Evolutionary conservation across 352 stramenopile species (phyloP).

Genomic region (Blastocystis sp.): DNA sequence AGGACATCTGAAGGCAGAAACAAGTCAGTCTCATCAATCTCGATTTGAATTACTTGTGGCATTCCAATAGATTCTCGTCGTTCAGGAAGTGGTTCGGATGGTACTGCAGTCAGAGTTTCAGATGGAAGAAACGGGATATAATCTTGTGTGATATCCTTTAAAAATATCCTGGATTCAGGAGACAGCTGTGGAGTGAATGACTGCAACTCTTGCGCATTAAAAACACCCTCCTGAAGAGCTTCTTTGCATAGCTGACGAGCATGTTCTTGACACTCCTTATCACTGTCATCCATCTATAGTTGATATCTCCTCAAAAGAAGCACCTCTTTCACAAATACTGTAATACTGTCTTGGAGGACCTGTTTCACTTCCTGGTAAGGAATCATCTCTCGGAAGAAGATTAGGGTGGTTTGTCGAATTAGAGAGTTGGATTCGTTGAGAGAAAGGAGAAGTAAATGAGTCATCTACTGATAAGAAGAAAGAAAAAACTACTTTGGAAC

Average conservation of each 20-base stretch:
- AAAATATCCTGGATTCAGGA: background rate
- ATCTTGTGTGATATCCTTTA: background rate
- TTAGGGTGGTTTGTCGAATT: background rate
- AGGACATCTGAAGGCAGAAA: background rate
- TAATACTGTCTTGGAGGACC: background rate
- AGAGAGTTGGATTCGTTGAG: background rate
- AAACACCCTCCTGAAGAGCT: background rate
- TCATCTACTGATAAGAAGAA: background rate
- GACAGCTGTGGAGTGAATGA: background rate
- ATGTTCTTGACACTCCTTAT: background rate
- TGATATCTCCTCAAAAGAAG: background rate
- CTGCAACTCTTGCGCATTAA: background rate
- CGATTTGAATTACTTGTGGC: background rate
- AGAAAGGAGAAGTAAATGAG: background rate
- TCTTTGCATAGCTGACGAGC: background rate
- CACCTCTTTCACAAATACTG: background rate
- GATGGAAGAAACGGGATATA: background rate
- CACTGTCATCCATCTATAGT: background rate
- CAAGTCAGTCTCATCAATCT: background rate
- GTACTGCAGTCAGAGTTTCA: background rate
- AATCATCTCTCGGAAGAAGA: slow-evolving; percentile 44
- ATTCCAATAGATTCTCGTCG: background rate
- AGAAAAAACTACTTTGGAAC: background rate
- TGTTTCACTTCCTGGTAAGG: background rate
- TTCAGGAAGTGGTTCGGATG: background rate